Conservation (phyloP, 495 filamentous ascomycete genomes). For the Penicillium bovifimosum region DNA sequence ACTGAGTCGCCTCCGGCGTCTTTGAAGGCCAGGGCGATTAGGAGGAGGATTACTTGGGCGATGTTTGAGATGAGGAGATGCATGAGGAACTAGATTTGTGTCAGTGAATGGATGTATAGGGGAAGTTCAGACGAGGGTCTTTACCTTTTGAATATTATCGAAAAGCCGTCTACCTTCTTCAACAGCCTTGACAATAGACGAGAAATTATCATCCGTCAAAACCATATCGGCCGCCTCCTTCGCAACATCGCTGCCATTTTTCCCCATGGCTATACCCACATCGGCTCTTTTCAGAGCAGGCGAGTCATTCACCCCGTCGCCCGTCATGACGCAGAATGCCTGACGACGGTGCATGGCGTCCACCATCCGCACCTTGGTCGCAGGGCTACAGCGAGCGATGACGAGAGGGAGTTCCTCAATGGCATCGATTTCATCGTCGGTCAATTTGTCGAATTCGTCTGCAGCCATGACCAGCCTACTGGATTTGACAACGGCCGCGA, state of each 20-base stretch:
- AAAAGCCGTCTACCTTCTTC: conserved; percentile 69
- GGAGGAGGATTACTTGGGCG: conserved; percentile 64
- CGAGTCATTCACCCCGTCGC: conserved; percentile 83
- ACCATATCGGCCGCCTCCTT: conserved; percentile 86
- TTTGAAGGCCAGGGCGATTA: conserved; percentile 68
- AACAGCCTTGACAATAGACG: conserved; percentile 66
- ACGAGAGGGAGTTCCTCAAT: conserved; percentile 61
- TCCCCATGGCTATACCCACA: conserved; percentile 83
- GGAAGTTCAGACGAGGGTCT: not conserved
- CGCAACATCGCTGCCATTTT: conserved; percentile 80
- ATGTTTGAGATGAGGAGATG: conserved; percentile 70
- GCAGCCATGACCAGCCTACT: conserved; percentile 59
- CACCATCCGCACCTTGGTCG: conserved; percentile 68
- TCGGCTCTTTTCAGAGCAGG: conserved; percentile 73
- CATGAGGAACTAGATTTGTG: conserved; percentile 51
- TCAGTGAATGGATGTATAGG: not conserved
- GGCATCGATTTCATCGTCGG: conserved; percentile 54
- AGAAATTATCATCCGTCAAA: conserved; percentile 84
- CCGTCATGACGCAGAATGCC: conserved; percentile 65
- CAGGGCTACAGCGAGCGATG: conserved; percentile 63
- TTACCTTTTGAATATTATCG: conserved; percentile 71
- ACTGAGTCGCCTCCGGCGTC: conserved; percentile 59
- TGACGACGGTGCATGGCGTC: conserved; percentile 61
- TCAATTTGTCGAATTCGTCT: conserved; percentile 55
- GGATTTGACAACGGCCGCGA: conserved; percentile 40